phyloP scores from a whole-genome alignment of 805 yeast genomes.

The Saccharomycopsis olivae region DNA sequence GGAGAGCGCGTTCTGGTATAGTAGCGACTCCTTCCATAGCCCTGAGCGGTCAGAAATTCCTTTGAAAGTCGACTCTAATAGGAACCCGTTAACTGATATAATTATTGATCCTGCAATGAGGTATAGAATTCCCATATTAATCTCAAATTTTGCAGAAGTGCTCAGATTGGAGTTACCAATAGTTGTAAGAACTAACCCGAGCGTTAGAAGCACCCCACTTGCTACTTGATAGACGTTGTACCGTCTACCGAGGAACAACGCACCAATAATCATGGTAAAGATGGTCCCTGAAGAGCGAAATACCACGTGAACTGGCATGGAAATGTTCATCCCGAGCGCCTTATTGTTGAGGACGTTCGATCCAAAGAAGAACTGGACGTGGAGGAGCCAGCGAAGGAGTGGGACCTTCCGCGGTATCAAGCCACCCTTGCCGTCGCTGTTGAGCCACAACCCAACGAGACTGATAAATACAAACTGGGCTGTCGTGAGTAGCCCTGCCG shows the following conservation, averaged over 20 bases:
- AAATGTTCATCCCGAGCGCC: conserved; percentile 45
- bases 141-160: not conserved
- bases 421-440: conserved; percentile 22
- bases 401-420: conserved; percentile 31
- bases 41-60: conserved; percentile 33
- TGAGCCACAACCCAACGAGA: conserved; percentile 29
- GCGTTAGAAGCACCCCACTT: conserved; percentile 40
- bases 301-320: conserved; percentile 59
- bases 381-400: conserved; percentile 31
- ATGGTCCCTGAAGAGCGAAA: conserved; percentile 56
- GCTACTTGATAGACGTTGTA: conserved; percentile 37
- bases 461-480: conserved; percentile 40
- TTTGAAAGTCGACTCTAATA: conserved; percentile 39
- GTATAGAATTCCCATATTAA: conserved; percentile 28
- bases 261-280: conserved; percentile 49
- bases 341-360: conserved; percentile 45
- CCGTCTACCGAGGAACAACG: conserved; percentile 31
- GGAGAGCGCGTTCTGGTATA: conserved; percentile 47
- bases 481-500: conserved; percentile 48
- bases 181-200: conserved; percentile 42
- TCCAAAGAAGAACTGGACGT: conserved; percentile 40
- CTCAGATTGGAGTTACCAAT: conserved; percentile 11
- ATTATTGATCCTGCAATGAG: conserved; percentile 39
- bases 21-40: conserved; percentile 56
- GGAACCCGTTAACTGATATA: conserved; percentile 47